phyloP scores from a whole-genome alignment of 2,329 filamentous ascomycete species.

The Dryadomyces sulphureus region DNA sequence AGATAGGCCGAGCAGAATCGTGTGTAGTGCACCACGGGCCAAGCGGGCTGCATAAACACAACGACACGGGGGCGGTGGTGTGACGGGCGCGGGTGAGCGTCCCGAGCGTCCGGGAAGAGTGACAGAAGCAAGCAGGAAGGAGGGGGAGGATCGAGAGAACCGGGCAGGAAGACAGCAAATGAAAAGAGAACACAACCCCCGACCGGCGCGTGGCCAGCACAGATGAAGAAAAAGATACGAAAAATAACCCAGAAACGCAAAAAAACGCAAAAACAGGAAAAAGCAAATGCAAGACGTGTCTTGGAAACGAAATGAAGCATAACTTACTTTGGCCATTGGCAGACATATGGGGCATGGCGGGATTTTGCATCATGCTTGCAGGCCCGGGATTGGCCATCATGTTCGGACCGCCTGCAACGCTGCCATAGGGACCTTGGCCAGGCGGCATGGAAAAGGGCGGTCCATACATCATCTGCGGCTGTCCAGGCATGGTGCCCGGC shows the following conservation, averaged over 20 bases:
- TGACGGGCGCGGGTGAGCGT: too few species aligned
- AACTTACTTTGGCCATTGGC: slow-evolving; percentile 46
- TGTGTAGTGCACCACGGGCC: too few species aligned
- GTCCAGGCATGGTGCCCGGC: slow-evolving; percentile 24
- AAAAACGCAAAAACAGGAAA: background rate
- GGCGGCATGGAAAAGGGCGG: slow-evolving; percentile 40
- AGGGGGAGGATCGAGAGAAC: background rate
- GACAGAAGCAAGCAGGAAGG: too few species aligned
- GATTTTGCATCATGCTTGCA: slow-evolving; percentile 49
- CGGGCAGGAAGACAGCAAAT: slow-evolving; percentile 7
- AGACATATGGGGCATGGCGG: slow-evolving; percentile 43
- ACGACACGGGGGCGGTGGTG: too few species aligned
- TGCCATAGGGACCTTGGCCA: slow-evolving; percentile 29
- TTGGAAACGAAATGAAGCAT: slow-evolving; percentile 13
- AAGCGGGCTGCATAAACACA: too few species aligned
- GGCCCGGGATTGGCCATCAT: slow-evolving; percentile 40
- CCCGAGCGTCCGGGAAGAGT: too few species aligned
- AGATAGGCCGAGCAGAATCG: too few species aligned
- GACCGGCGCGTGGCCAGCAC: too few species aligned
- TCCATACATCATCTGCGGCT: slow-evolving; percentile 41
- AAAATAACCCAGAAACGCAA: slow-evolving; percentile 1
- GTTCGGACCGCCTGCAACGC: slow-evolving; percentile 29
- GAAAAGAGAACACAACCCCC: background rate
- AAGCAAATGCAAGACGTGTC: background rate
- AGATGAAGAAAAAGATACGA: slow-evolving; percentile 2